phyloP scores from a whole-genome alignment of 1,284 basidiomycete genomes.

The Ustilago sp. region DNA sequence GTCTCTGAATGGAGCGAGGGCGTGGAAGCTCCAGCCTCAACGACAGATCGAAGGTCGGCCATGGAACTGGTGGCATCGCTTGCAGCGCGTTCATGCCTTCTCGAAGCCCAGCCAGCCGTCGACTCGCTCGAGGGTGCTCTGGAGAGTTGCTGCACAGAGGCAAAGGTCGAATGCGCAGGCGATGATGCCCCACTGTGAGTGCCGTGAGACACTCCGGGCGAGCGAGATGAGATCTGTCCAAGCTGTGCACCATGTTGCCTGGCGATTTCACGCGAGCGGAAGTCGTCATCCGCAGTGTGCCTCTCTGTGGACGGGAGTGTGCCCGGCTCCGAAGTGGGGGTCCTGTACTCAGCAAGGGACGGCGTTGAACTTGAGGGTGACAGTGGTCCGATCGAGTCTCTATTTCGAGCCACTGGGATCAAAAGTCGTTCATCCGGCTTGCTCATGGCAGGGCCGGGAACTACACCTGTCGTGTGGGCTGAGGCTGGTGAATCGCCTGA shows the following conservation, averaged over 20 bases:
- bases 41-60: constrained; percentile 13
- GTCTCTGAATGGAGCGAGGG: constrained; percentile 39
- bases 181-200: constrained; percentile 23
- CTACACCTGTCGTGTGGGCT: constrained; percentile 17
- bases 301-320: constrained; percentile 16
- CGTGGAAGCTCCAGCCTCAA: constrained; percentile 21
- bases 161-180: constrained; percentile 21
- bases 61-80: constrained; percentile 32
- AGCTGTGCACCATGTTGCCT: constrained; percentile 7
- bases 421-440: constrained; percentile 5
- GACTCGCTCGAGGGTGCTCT: constrained; percentile 34
- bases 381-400: constrained; percentile 9
- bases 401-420: neutral
- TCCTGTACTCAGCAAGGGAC: constrained; percentile 24
- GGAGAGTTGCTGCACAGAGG: constrained; percentile 22
- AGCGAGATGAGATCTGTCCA: constrained; percentile 16
- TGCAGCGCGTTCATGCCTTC: constrained; percentile 30
- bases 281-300: constrained; percentile 24
- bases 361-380: constrained; percentile 27
- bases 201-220: constrained; percentile 8
- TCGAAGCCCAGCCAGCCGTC: constrained; percentile 9
- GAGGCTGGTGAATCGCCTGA: constrained; percentile 33
- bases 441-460: constrained; percentile 19
- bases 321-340: constrained; percentile 16
- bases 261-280: constrained; percentile 15